These are phyloP conservation scores for Xylariales sp. DNA, from an alignment of 2,329 filamentous ascomycete species.

Conservation along the genomic window DNA sequence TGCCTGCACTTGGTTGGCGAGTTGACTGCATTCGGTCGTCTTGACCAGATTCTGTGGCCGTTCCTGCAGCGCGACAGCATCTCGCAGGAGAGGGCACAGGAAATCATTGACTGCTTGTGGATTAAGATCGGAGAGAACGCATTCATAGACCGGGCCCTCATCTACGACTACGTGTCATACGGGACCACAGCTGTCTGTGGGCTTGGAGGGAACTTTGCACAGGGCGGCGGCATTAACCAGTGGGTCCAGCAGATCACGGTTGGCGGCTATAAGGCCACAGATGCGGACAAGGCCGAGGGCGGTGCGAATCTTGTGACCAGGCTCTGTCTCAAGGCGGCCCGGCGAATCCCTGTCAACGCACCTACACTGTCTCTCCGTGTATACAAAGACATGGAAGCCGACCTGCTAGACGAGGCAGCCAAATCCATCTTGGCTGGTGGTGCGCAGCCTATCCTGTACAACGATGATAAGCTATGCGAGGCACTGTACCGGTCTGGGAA, in stretches of 20 bases:
- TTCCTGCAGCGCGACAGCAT: slow-evolving; percentile 5
- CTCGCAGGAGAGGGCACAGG: slow-evolving; percentile 5
- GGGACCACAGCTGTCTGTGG: slow-evolving; percentile 7
- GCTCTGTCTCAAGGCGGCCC: slow-evolving; percentile 9
- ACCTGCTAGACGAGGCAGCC: slow-evolving; percentile 7
- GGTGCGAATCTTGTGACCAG: slow-evolving; percentile 8
- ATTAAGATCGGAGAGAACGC: slow-evolving; percentile 10
- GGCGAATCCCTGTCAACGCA: slow-evolving; percentile 8
- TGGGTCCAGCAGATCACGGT: slow-evolving; percentile 10
- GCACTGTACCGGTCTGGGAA: slow-evolving; percentile 3
- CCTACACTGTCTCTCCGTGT: slow-evolving; percentile 8
- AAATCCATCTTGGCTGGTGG: slow-evolving; percentile 7
- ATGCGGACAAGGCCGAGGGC: slow-evolving; percentile 2
- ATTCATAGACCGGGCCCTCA: slow-evolving; percentile 8
- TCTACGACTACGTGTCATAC: slow-evolving; percentile 7
- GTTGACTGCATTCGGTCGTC: slow-evolving; percentile 6
- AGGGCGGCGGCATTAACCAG: slow-evolving; percentile 9
- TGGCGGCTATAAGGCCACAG: slow-evolving; percentile 6
- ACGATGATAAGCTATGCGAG: slow-evolving; percentile 9
- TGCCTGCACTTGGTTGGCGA: slow-evolving; percentile 9
- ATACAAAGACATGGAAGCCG: slow-evolving; percentile 1
- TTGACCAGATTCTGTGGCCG: slow-evolving; percentile 8
- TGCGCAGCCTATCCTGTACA: slow-evolving; percentile 7
- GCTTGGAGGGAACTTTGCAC: slow-evolving; percentile 5
- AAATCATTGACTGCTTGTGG: slow-evolving; percentile 9